Evolutionary conservation across 306 rosid genomes (phyloP).

Genomic region (Rosa multiflora): DNA sequence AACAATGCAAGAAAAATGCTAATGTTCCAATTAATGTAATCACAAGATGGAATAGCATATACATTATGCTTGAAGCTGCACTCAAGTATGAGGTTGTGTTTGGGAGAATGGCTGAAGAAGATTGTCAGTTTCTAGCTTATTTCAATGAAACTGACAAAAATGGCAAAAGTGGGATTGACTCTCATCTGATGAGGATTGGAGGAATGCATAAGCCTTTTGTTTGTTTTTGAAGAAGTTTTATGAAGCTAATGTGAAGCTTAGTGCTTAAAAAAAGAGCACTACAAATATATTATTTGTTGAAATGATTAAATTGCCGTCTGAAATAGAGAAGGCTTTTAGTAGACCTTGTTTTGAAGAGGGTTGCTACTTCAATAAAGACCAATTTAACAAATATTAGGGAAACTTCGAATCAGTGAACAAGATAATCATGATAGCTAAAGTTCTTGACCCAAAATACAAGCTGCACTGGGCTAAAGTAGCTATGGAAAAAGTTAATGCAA

Average conservation of each 20-base stretch:
- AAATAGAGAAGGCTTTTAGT: not conserved
- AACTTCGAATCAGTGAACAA: not conserved
- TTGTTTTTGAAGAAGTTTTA: not conserved
- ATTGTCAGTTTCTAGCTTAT: not conserved
- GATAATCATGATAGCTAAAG: not conserved
- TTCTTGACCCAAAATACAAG: not conserved
- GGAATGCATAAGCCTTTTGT: not conserved
- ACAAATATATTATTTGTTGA: no score
- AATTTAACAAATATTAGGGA: not conserved
- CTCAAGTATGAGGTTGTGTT: not conserved
- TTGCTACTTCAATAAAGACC: not conserved
- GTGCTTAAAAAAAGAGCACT: not conserved
- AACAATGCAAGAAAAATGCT: not conserved
- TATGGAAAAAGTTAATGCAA: not conserved
- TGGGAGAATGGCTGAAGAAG: not conserved
- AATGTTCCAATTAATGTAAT: not conserved
- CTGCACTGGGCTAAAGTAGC: not conserved
- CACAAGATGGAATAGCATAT: not conserved
- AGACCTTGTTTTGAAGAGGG: not conserved
- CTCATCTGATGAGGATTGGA: not conserved
- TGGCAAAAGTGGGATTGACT: not conserved
- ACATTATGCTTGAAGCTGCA: not conserved
- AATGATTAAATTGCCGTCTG: not conserved
- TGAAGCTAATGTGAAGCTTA: not conserved
- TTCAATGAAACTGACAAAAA: no score